Base-by-base conservation (phyloP, 345 rosid species). In the Arabidopsis suecica region DNA sequence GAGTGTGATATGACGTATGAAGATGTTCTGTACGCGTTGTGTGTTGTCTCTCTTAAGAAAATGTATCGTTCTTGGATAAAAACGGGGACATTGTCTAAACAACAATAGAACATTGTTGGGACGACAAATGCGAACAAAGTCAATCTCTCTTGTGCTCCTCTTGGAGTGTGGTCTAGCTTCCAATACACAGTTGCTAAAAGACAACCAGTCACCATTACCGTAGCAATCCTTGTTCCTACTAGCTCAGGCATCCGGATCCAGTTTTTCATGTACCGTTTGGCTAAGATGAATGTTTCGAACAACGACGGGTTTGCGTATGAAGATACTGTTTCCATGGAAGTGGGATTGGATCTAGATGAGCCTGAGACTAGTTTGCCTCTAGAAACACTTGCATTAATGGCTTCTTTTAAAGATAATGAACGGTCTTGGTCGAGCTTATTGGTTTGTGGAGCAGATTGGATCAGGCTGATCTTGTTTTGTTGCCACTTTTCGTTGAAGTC, bases 401-500 rank as follows among this genome's bases (percentile, higher is more conserved):
- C 73, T 73, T 73, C 71, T 73, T 73, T 73, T 30, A 79, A 9
- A 13, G 82, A 61, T 45, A 72, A 51, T 11, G 7, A 0, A 16
- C 7, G 6, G 34, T 53, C n/a, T 53, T 6, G 58, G n/a, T 53
- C 58, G 16, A 53, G 3, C 34, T 10, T 5, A 4, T 37, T 37
- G 25, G 49, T 53, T 20, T 22, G 64, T 11, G 76, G 38, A 33
- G 22, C 40, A 0, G 64, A 13, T 12, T 57, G 77, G 65, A 13
- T 22, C 30, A 50, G 11, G 9, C 56, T 22, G 28, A 10, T 2
- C 30, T 50, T 50, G 57, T 57, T 57, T 0, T 71, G 70, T 45
- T 87, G 88, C 96, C 98, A 86, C 37, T 84, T 76, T 45, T 65
- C 78, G 78, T 88, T 86, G 84, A 90, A 88, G 55, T 88, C 87